These are phyloP conservation scores for Podospora tetraspora DNA, from an alignment of 495 filamentous ascomycete species.

Conservation along the genomic window DNA sequence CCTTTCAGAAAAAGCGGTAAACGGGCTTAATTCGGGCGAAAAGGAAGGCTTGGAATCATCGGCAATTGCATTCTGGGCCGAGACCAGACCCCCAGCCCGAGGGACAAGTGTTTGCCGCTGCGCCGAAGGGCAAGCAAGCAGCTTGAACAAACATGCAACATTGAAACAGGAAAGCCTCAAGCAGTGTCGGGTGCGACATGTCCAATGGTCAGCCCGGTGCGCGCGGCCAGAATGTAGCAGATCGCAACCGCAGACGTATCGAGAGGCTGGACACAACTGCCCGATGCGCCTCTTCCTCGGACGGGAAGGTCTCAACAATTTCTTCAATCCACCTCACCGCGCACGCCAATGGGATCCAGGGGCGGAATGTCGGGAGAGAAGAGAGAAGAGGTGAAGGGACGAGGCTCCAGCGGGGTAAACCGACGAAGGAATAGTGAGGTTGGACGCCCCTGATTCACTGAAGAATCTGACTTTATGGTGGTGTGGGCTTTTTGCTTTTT, in stretches of 20 bases:
- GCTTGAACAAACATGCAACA: neutral
- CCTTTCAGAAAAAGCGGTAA: slow-evolving; percentile 46
- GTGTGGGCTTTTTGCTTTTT: slow-evolving; percentile 8
- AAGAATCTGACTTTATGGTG: slow-evolving; percentile 2
- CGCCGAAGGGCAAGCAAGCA: neutral
- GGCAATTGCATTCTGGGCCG: neutral
- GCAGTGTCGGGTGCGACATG: neutral
- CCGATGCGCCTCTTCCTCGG: neutral
- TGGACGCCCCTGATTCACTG: slow-evolving; percentile 3
- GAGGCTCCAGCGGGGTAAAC: neutral
- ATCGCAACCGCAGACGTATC: neutral
- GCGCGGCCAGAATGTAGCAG: neutral
- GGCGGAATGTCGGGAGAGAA: neutral
- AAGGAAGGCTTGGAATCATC: neutral
- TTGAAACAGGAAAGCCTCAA: neutral
- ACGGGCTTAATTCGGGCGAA: neutral
- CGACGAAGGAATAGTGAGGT: neutral
- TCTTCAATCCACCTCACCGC: neutral
- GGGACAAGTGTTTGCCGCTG: neutral
- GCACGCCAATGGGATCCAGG: neutral
- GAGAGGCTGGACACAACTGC: neutral
- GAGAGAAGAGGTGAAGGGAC: neutral
- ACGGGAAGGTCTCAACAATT: neutral
- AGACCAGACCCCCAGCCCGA: neutral
- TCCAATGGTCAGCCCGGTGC: neutral